Evolutionary conservation across 495 filamentous ascomycete species (phyloP).

Genomic region (Xylaria curta): DNA sequence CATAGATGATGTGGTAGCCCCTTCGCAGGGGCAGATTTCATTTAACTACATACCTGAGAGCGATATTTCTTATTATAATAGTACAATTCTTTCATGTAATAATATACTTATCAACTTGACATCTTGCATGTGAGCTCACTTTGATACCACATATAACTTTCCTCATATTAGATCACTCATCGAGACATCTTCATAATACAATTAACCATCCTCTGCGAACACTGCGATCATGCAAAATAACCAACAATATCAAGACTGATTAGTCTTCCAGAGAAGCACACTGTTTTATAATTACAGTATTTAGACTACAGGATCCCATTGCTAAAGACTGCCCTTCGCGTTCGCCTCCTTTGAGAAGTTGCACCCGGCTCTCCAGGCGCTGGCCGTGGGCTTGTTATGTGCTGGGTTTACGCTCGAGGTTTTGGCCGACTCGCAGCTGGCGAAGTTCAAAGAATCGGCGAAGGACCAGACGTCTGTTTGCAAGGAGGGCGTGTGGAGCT

Average conservation of each 20-base stretch:
- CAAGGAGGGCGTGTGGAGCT: slow-evolving; percentile 63
- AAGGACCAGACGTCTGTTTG: slow-evolving; percentile 45
- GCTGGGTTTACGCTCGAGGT: slow-evolving; percentile 60
- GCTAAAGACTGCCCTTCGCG: neutral
- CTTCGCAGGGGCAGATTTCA: slow-evolving; percentile 10
- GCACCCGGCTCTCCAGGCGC: slow-evolving; percentile 42
- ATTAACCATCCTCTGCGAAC: neutral
- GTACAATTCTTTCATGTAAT: neutral
- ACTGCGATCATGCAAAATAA: neutral
- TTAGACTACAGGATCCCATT: neutral
- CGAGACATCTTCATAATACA: neutral
- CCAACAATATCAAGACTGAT: neutral
- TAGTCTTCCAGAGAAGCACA: neutral
- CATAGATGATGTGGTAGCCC: neutral
- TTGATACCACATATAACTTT: neutral
- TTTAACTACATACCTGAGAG: neutral
- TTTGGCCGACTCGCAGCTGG: slow-evolving; percentile 61
- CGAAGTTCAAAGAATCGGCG: slow-evolving; percentile 42
- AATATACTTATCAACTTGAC: neutral
- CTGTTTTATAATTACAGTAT: neutral
- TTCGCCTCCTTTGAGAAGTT: neutral
- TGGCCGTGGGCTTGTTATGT: slow-evolving; percentile 61
- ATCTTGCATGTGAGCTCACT: neutral
- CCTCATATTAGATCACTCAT: neutral
- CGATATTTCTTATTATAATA: neutral